Evolutionary conservation across 768 basidiomycete species (phyloP), one percentile per base, ranked within the genome.

Genomic region (Mycena crocata): DNA sequence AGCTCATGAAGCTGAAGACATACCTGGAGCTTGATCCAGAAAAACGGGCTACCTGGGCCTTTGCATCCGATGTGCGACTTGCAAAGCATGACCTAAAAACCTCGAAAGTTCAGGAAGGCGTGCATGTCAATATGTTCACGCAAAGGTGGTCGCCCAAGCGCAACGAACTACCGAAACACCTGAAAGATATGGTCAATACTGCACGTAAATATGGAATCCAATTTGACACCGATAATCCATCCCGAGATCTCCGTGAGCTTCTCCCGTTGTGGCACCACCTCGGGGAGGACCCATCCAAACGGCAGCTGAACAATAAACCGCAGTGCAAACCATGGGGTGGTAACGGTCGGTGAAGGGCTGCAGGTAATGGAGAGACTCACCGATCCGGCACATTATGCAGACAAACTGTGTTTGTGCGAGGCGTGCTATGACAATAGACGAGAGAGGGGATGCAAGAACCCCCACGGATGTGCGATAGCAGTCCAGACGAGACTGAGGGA

Each of bases 11-110:
- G 40, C 32, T 78, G 0, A 74, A 76, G 35, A 19, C 60, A 23
- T 80, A 76, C 66, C 70, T 78, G 0, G 45, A 65, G 2, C 32
- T 71, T 6, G 64, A 60, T 1, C 57, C 65, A 0, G 26, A 44
- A 0, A 26, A 69, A 0, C 32, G 75, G 5, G 75, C 79, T 12
- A n/a, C 61, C 13, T 81, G 80, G 80, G 72, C 77, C 0, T 14
- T 30, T 0, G 44, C 80, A 0, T 76, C 76, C 19, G 76, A 81
- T 58, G 69, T 61, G 3, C 34, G 77, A 0, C 64, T 79, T 5
- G 66, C 62, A 0, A 32, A 45, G 7, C 34, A 50, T 49, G 5
- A 70, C 50, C 24, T 46, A 24, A 31, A 42, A 26, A 3, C 23
- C 45, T 23, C 54, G 17, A 19, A 50, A n/a, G 32, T 69, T 10